Evolutionary conservation across 1,139 yeast species (phyloP), one percentile per base, ranked within the genome.

Genomic region (Diutina scorzettiae): DNA sequence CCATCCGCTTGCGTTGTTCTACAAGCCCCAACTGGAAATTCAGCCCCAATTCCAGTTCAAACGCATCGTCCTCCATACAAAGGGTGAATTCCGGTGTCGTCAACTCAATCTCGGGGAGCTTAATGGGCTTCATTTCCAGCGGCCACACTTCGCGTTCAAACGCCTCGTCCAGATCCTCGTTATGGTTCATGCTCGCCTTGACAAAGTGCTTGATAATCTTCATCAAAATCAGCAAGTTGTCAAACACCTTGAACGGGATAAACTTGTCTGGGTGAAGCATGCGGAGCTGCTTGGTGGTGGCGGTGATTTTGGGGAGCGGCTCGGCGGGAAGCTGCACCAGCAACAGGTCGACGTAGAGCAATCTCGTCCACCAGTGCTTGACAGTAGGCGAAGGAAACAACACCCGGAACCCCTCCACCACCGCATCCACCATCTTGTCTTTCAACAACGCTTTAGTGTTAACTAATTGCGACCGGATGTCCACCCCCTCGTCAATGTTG

Each of bases 31-130:
- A 69, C 53, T 83, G 91, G 57, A 75, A 84, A 21, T 84, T 79
- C 72, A 82, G 71, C 36, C 75, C 76, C 45, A 89, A 60, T 50
- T 86, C 81, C 1, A 81, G 61, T 58, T 89, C 98, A 56, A 91
- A 86, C 5, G 93, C 60, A 81, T 63, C 9, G 62, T 54, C 41
- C 20, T 40, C 41, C 36, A 40, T 40, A 11, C n/a, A 12, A 16
- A 29, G 32, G 19, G 23, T 14, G 31, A 41, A 31, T 16, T 16
- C 7, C 3, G 25, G 31, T 11, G 21, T 25, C 20, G 11, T 33
- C 43, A 23, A 43, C 9, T 68, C 63, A 2, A 82, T 63, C 18
- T 60, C 60, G 0, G 93, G 93, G 9, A 83, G 47, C 4, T 55
- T 51, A 5, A 67, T 48, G 29, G 89, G 67, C 19, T 59, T 48